These are phyloP conservation scores for Mycena crocata DNA, from an alignment of 768 basidiomycete species.

Conservation along the genomic window DNA sequence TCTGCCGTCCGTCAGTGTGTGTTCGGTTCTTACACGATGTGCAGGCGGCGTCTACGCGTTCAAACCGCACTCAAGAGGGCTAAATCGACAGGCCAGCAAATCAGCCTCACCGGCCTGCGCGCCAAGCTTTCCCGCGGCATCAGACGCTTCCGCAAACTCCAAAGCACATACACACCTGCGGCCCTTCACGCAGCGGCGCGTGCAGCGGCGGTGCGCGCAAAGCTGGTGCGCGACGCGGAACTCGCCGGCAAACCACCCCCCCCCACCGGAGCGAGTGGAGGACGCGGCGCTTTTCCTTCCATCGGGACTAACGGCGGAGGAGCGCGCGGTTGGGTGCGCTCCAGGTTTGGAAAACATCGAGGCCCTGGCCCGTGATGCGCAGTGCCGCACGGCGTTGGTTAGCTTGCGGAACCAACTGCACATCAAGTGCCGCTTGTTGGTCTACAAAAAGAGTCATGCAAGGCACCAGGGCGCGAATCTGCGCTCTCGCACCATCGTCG, in stretches of 20 bases:
- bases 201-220: neutral
- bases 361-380: constrained; percentile 12
- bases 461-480: constrained; percentile 38
- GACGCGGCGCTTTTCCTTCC: constrained; percentile 9
- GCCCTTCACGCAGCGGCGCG: neutral
- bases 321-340: constrained; percentile 1
- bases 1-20: neutral
- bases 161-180: constrained; percentile 18
- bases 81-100: neutral
- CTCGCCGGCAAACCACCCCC: neutral
- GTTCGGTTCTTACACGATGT: no score
- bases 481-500: neutral
- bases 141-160: constrained; percentile 12
- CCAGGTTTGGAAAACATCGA: constrained; percentile 3
- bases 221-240: neutral
- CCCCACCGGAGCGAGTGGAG: neutral
- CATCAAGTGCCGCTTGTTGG: constrained; percentile 34
- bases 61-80: constrained; percentile 18
- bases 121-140: neutral
- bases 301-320: constrained; percentile 1
- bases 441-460: constrained; percentile 38
- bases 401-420: constrained; percentile 6
- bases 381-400: constrained; percentile 12
- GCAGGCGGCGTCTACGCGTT: constrained; percentile 5
- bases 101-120: neutral